phyloP scores from a whole-genome alignment of 768 basidiomycete genomes.

The Lanmaoa rubissima region DNA sequence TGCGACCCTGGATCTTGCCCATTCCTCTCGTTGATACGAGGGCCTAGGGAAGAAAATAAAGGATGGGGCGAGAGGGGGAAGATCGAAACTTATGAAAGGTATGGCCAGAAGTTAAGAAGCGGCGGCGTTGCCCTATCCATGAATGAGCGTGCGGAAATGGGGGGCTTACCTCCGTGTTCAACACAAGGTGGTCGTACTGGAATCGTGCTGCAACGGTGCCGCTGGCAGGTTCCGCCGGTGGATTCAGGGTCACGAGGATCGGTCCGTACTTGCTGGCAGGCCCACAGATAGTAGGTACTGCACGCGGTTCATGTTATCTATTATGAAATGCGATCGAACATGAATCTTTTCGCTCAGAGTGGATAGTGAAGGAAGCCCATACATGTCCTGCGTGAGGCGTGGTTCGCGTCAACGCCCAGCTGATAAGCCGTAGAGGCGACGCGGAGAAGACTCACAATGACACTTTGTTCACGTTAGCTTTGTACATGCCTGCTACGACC shows the following conservation, averaged over 20 bases:
- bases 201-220: constrained; percentile 49
- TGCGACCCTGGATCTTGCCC: constrained; percentile 56
- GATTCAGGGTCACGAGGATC: constrained; percentile 71
- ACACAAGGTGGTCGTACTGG: constrained; percentile 67
- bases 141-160: neutral
- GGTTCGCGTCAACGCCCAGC: neutral
- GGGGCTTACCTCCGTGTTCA: constrained; percentile 47
- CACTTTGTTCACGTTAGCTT: constrained; percentile 55
- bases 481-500: constrained; percentile 28
- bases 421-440: neutral
- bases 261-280: constrained; percentile 53
- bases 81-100: neutral
- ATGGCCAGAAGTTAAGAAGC: neutral
- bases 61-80: neutral
- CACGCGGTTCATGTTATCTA: constrained; percentile 75
- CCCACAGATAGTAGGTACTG: constrained; percentile 47
- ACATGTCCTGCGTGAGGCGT: constrained; percentile 41
- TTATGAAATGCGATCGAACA: neutral
- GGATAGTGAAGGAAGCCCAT: constrained; percentile 8
- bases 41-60: constrained; percentile 34
- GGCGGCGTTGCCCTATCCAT: neutral
- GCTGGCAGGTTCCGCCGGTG: constrained; percentile 51
- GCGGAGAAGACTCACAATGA: constrained; percentile 43
- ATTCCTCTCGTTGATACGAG: constrained; percentile 43
- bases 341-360: neutral